Evolutionary conservation across 176 grass and related monocot species (phyloP).

Genomic region (Triticum aestivum): DNA sequence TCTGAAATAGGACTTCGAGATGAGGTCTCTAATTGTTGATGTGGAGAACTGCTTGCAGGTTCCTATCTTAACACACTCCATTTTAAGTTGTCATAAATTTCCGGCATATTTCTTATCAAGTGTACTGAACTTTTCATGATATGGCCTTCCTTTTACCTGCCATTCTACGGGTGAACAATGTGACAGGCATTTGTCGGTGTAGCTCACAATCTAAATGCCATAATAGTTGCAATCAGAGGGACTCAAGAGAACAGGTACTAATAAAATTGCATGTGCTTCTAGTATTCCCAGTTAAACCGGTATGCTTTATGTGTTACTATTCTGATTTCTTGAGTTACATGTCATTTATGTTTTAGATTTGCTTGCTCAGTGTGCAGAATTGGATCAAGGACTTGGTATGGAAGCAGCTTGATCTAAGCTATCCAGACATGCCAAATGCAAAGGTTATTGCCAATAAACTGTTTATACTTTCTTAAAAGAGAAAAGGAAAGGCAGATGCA

Average conservation of each 20-base stretch:
- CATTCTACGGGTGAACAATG: not conserved
- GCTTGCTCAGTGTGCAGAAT: constrained; percentile 67
- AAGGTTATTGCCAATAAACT: constrained; percentile 34
- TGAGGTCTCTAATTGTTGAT: constrained; percentile 85
- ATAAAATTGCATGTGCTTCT: not conserved
- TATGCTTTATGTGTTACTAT: not conserved
- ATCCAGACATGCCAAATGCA: constrained; percentile 70
- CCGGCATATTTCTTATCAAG: not conserved
- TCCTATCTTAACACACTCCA: constrained; percentile 20
- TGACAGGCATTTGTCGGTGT: constrained; percentile 29
- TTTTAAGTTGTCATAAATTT: not conserved
- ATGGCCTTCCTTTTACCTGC: not conserved
- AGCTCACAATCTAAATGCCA: constrained; percentile 68
- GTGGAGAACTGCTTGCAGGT: constrained; percentile 93
- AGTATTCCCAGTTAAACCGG: not conserved
- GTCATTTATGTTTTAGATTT: constrained; percentile 12
- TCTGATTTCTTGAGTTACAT: not conserved
- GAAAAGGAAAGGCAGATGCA: not conserved
- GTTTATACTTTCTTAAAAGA: not conserved
- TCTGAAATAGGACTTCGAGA: constrained; percentile 80
- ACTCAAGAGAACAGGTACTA: constrained; percentile 95
- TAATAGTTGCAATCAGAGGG: constrained; percentile 83
- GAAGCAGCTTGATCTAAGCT: constrained; percentile 93
- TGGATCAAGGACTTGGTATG: constrained; percentile 86
- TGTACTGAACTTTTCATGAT: not conserved